Percentiles rank a stretch among this genome's conserved stretches.
Conservation (phyloP, 1,139 yeast species). For the Yamadazyma conglobata region DNA sequence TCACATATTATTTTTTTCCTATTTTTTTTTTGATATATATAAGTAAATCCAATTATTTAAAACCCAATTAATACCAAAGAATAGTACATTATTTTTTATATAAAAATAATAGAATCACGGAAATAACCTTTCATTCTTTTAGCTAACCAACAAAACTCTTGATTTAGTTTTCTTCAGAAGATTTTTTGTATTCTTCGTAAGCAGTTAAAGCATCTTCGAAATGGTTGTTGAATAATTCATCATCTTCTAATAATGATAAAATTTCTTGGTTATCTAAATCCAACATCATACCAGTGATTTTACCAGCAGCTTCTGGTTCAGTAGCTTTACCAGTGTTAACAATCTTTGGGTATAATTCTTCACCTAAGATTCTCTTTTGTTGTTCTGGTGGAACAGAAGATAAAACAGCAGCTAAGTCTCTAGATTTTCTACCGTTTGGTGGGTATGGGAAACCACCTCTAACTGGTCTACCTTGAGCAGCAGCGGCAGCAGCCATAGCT, state of each 20-base stretch:
- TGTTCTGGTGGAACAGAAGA: conserved; percentile 75
- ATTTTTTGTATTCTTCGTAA: conserved; percentile 75
- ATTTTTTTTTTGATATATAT: conserved; percentile 22
- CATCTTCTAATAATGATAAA: conserved; percentile 83
- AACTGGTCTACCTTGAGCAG: conserved; percentile 9
- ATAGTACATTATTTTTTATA: conserved; percentile 29
- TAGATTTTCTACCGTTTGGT: conserved; percentile 35
- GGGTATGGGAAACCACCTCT: conserved; percentile 39
- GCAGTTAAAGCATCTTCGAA: conserved; percentile 95
- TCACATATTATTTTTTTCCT: conserved; percentile 23
- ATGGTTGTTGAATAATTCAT: conserved; percentile 84
- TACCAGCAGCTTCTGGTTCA: conserved; percentile 96
- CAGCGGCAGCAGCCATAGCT: conserved; percentile 4
- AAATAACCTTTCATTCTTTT: conserved; percentile 10
- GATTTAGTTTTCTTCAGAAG: conserved; percentile 33
- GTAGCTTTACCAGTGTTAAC: conserved; percentile 81
- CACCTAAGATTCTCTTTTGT: conserved; percentile 97
- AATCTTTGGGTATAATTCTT: conserved; percentile 94
- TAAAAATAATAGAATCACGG: conserved; percentile 20
- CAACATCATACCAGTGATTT: conserved; percentile 98
- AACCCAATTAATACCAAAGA: conserved; percentile 24
- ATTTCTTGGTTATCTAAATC: conserved; percentile 94
- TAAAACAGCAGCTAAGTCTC: conserved; percentile 55
- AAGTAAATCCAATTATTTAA: conserved; percentile 28
- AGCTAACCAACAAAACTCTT: conserved; percentile 3